These are phyloP conservation scores for Physcomitrellopsis africana DNA, from an alignment of 225 moss, liverwort and hornwort species.

Conservation along the genomic window DNA sequence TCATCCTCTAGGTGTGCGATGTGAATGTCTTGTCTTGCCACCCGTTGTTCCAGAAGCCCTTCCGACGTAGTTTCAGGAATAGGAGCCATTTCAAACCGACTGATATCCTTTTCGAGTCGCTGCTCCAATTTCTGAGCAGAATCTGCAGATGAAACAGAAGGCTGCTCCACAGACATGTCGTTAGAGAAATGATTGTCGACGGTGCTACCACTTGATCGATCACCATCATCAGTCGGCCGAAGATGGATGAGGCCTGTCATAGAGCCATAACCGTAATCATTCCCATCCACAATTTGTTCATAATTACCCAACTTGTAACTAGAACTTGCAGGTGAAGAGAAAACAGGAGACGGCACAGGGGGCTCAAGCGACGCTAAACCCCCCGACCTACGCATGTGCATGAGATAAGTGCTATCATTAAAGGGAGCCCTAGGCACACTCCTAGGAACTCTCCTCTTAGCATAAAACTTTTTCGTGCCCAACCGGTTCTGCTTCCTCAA, in stretches of 20 bases:
- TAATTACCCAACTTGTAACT: constrained; percentile 18
- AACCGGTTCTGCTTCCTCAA: constrained; percentile 52
- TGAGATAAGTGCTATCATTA: constrained; percentile 64
- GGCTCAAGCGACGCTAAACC: constrained; percentile 44
- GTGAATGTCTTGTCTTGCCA: constrained; percentile 34
- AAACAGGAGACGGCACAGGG: constrained; percentile 45
- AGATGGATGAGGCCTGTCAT: constrained; percentile 72
- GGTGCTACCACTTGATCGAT: constrained; percentile 23
- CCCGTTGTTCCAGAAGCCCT: constrained; percentile 23
- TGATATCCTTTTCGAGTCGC: constrained; percentile 39
- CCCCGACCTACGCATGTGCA: constrained; percentile 55
- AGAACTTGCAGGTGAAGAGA: constrained; percentile 43
- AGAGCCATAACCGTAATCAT: constrained; percentile 64
- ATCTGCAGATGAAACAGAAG: constrained; percentile 34
- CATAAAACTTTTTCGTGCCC: constrained; percentile 48
- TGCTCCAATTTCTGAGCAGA: constrained; percentile 45
- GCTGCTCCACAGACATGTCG: constrained; percentile 32
- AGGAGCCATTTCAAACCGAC: constrained; percentile 34
- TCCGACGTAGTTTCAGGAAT: not conserved
- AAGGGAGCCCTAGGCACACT: constrained; percentile 57
- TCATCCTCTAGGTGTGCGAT: constrained; percentile 46
- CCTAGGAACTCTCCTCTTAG: constrained; percentile 41
- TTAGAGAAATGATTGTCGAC: constrained; percentile 8
- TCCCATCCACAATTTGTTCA: constrained; percentile 12
- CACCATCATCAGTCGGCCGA: constrained; percentile 32